phyloP scores from a whole-genome alignment of 1,139 yeast species.

The Geotrichum citri-aurantii region DNA sequence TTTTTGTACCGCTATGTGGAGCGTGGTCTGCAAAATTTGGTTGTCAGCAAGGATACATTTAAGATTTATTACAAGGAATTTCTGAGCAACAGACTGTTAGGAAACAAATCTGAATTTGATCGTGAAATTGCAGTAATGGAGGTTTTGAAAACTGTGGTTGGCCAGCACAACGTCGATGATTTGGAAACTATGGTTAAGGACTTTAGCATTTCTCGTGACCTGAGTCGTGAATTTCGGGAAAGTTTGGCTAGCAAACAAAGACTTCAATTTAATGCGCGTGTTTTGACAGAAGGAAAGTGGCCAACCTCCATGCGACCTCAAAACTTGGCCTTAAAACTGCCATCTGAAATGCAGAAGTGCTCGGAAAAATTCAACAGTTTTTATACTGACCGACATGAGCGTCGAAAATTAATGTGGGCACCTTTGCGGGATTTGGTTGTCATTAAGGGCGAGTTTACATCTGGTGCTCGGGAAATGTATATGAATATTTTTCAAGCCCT shows the following conservation, averaged over 20 bases:
- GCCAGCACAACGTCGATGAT: constrained; percentile 31
- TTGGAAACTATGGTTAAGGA: constrained; percentile 38
- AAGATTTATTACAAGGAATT: constrained; percentile 36
- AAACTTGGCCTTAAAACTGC: neutral
- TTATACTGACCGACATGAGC: neutral
- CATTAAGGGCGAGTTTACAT: constrained; percentile 31
- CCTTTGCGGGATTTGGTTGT: constrained; percentile 32
- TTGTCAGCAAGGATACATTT: neutral
- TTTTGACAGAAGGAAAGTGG: constrained; percentile 32
- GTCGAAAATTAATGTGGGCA: constrained; percentile 32
- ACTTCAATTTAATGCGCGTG: constrained; percentile 28
- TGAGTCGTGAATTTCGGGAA: constrained; percentile 24
- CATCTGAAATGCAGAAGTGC: neutral
- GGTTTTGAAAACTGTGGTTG: constrained; percentile 33
- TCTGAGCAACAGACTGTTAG: constrained; percentile 36
- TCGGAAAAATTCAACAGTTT: neutral
- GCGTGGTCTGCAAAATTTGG: neutral
- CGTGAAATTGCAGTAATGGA: constrained; percentile 32
- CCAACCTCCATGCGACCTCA: constrained; percentile 26
- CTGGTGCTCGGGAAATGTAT: constrained; percentile 32
- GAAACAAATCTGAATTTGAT: constrained; percentile 28
- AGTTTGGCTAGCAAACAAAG: constrained; percentile 10
- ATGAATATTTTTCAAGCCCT: constrained; percentile 33
- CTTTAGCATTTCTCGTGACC: constrained; percentile 27
- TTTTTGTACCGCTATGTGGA: neutral